Evolutionary conservation across 179 eudicot genomes (phyloP).

Genomic region (Silene vulgaris): DNA sequence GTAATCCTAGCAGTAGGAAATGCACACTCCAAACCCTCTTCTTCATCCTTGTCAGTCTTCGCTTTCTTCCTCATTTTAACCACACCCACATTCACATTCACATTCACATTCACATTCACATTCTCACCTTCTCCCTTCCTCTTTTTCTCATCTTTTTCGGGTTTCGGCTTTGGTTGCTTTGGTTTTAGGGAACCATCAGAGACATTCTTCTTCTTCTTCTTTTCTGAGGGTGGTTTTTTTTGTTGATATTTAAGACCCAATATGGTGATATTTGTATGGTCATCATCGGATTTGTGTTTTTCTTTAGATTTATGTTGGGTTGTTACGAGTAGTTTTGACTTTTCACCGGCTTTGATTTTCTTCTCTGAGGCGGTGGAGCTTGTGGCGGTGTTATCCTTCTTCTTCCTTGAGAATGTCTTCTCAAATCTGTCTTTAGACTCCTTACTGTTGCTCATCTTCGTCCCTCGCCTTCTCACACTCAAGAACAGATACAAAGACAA

Average conservation of each 20-base stretch:
- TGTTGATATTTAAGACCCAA: neutral
- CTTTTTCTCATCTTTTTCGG: neutral
- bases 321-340: neutral
- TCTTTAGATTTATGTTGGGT: neutral
- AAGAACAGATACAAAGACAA: neutral
- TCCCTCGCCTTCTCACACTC: neutral
- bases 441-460: constrained; percentile 18
- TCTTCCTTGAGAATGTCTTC: constrained; percentile 26
- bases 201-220: constrained; percentile 4
- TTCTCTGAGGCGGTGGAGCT: neutral
- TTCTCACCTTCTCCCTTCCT: too few species aligned
- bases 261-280: neutral
- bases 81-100: neutral
- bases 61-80: constrained; percentile 14
- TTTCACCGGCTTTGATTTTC: neutral
- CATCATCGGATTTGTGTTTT: neutral
- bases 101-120: too few species aligned
- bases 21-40: constrained; percentile 22
- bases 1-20: constrained; percentile 50
- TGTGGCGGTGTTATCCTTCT: neutral
- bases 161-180: neutral
- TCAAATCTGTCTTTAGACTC: constrained; percentile 13
- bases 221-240: neutral
- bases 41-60: constrained; percentile 16
- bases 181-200: neutral